These are phyloP conservation scores for Aaosphaeria arxii DNA, from an alignment of 2,329 filamentous ascomycete species.

Conservation along the genomic window DNA sequence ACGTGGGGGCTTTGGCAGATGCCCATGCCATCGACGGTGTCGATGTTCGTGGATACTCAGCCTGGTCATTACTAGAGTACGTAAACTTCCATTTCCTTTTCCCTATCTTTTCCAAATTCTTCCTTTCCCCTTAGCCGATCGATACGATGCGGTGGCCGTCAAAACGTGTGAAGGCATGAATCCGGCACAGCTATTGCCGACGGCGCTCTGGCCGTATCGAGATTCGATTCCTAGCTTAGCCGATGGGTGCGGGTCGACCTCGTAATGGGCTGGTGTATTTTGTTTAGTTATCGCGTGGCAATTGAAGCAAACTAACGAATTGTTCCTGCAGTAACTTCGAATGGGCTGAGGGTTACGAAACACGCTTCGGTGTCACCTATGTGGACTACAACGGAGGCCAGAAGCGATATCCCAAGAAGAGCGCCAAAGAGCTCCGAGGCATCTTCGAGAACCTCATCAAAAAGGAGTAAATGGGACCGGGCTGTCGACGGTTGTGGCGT, in stretches of 20 bases:
- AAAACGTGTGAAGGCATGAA: too few relatives aligned
- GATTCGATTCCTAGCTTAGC: too few relatives aligned
- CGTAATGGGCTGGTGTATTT: too few relatives aligned
- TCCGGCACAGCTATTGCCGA: too few relatives aligned
- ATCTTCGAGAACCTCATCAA: constrained; percentile 70
- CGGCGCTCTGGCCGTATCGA: too few relatives aligned
- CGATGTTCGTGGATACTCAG: constrained; percentile 76
- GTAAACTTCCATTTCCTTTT: constrained; percentile 23
- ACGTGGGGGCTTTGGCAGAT: constrained; percentile 73
- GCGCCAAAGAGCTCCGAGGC: constrained; percentile 66
- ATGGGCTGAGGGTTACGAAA: constrained; percentile 89
- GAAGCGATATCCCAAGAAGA: constrained; percentile 81
- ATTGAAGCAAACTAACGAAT: too few relatives aligned
- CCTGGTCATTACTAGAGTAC: constrained; percentile 82
- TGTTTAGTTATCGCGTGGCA: too few relatives aligned
- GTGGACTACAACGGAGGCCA: constrained; percentile 80
- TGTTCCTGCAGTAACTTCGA: constrained; percentile 66
- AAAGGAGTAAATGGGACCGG: constrained; percentile 46
- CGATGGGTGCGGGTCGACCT: too few relatives aligned
- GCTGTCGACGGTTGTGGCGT: constrained; percentile 5
- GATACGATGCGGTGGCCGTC: too few relatives aligned
- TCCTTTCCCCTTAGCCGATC: too few relatives aligned
- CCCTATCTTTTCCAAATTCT: constrained; percentile 1
- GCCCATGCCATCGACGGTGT: constrained; percentile 72
- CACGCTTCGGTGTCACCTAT: constrained; percentile 78